phyloP scores from a whole-genome alignment of 208 protist genomes.

The Trypanosoma scelopori region DNA sequence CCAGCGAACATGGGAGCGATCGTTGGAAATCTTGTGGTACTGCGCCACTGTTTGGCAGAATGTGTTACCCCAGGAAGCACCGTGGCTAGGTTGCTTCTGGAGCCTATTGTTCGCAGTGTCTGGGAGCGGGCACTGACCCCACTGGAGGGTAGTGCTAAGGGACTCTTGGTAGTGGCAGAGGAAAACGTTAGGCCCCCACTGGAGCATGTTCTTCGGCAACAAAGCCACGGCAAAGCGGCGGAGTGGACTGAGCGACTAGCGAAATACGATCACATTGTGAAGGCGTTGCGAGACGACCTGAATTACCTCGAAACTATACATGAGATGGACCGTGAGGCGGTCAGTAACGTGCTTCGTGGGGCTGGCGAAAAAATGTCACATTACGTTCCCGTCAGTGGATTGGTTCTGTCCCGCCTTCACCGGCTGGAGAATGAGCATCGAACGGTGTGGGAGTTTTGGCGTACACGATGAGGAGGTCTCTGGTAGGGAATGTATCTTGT shows the following conservation, averaged over 20 bases:
- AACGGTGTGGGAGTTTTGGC: slow-evolving; percentile 77
- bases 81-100: slow-evolving; percentile 35
- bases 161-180: slow-evolving; percentile 43
- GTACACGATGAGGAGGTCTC: slow-evolving; percentile 13
- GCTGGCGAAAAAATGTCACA: slow-evolving; percentile 34
- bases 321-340: slow-evolving; percentile 49
- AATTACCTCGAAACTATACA: slow-evolving; percentile 56
- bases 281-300: slow-evolving; percentile 41
- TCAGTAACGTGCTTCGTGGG: neutral
- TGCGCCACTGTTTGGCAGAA: slow-evolving; percentile 17
- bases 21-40: slow-evolving; percentile 26
- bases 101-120: slow-evolving; percentile 46
- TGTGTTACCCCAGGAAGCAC: slow-evolving; percentile 3
- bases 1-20: slow-evolving; percentile 34
- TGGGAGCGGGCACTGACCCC: slow-evolving; percentile 59
- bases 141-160: slow-evolving; percentile 38
- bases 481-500: neutral
- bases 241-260: neutral
- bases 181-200: slow-evolving; percentile 38
- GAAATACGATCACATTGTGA: slow-evolving; percentile 29
- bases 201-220: slow-evolving; percentile 1
- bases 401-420: slow-evolving; percentile 68
- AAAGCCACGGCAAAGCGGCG: neutral
- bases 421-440: slow-evolving; percentile 82
- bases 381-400: slow-evolving; percentile 74